Evolutionary conservation across 768 basidiomycete species (phyloP), one percentile per base, ranked within the genome.

Genomic region (Tylopilus felleus): DNA sequence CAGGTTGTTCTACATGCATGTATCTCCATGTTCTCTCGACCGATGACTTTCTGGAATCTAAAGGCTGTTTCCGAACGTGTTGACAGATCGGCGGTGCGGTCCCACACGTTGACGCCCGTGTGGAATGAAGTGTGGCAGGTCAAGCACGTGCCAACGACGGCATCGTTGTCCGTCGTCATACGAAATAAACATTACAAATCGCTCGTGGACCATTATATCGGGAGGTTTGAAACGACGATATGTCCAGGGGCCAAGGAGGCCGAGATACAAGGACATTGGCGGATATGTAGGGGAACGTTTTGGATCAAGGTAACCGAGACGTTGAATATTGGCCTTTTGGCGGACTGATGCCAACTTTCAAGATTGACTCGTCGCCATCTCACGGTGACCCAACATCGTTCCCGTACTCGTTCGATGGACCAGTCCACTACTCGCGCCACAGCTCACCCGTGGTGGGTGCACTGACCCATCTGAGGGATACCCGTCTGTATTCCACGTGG

Each of bases 91-190:
- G 80, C 83, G 0, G 84, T 90, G 10, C 76, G 85, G 59, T 50
- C 69, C 13, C 73, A 80, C 43, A 83, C 82, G 8, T 67, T 83
- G 19, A 60, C 72, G 0, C 89, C 89, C 0, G 83, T 87, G 19
- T 90, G 88, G 88, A 85, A 91, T 61, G 88, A 89, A 63, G 57
- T 74, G 9, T 90, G 89, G 89, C 71, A 73, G 31, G 70, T 90
- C 57, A 86, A 83, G 70, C 89, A 87, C 62, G 88, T 90, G 14
- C 88, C 89, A 0, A 67, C 65, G 5, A 77, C 73, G n/a, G 87
- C 87, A 8, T 74, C 72, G 23, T 68, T 91, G 8, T 65, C 71
- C 5, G 80, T 90, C n/a, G 71, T 79, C 40, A 73, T 91, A n/a
- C 68, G 82, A 52, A 86, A 88, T 65, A 88, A 90, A 62, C 85